Evolutionary conservation across 495 filamentous ascomycete genomes (phyloP).

Genomic region (Achaetomiella virescens): DNA sequence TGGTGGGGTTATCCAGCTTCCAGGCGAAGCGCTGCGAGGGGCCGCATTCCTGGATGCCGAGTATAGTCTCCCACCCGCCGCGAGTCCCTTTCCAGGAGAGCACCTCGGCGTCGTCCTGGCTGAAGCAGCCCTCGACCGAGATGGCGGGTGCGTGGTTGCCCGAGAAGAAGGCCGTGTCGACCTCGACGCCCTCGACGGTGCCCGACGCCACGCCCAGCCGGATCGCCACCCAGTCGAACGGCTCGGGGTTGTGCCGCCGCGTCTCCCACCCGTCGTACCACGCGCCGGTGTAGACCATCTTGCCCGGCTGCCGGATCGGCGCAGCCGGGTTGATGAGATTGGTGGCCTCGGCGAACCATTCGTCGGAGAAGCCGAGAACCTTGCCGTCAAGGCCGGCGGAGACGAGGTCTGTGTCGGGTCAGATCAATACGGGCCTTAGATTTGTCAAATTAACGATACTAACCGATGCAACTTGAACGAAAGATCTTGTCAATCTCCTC

Average conservation of each 20-base stretch:
- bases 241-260: constrained; percentile 70
- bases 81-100: constrained; percentile 48
- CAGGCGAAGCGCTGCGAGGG: constrained; percentile 73
- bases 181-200: constrained; percentile 68
- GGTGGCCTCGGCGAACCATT: constrained; percentile 80
- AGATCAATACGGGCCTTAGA: background rate
- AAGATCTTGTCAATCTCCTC: constrained; percentile 68
- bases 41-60: constrained; percentile 64
- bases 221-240: constrained; percentile 81
- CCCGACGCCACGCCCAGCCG: constrained; percentile 73
- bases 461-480: constrained; percentile 62
- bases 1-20: constrained; percentile 54
- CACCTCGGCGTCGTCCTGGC: constrained; percentile 53
- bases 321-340: constrained; percentile 73
- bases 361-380: constrained; percentile 72
- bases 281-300: constrained; percentile 78
- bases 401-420: constrained; percentile 57
- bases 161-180: constrained; percentile 81
- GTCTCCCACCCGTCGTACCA: constrained; percentile 99
- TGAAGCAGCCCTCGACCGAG: constrained; percentile 72
- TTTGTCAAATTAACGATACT: constrained; percentile 16
- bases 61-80: constrained; percentile 66
- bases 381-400: constrained; percentile 66
- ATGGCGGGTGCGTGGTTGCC: constrained; percentile 85
- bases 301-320: constrained; percentile 69